Conservation (phyloP, 352 stramenopile species). For the Phytophthora multivora region DNA sequence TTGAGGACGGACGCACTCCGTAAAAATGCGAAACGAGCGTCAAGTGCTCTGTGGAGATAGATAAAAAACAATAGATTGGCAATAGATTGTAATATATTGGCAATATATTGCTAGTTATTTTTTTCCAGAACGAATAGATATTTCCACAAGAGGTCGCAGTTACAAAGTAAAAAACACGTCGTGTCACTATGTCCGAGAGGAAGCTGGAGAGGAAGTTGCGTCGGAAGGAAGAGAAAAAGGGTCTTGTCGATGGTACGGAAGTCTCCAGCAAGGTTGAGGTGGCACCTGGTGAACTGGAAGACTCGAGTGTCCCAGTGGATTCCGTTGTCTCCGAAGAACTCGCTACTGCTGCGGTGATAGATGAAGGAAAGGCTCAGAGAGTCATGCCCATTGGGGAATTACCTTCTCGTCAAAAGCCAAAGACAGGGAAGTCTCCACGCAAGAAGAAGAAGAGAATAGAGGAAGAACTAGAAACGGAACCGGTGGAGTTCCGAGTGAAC, state of each 20-base stretch:
- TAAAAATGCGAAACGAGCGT: slow-evolving; percentile 49
- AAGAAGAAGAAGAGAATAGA: slow-evolving; percentile 37
- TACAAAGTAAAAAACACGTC: background rate
- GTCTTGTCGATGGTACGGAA: slow-evolving; percentile 23
- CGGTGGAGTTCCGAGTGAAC: slow-evolving; percentile 62
- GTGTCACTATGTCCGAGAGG: slow-evolving; percentile 25
- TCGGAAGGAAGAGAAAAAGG: slow-evolving; percentile 37
- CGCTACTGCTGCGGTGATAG: background rate
- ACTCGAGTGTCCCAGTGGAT: slow-evolving; percentile 7
- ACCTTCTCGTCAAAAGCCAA: slow-evolving; percentile 27
- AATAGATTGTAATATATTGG: too few relatives aligned
- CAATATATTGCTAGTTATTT: too few relatives aligned
- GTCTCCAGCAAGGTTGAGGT: slow-evolving; percentile 25
- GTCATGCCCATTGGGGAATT: slow-evolving; percentile 32
- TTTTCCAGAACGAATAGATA: background rate
- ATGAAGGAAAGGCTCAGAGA: slow-evolving; percentile 21
- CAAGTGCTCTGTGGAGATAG: slow-evolving; percentile 41
- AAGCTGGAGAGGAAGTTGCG: slow-evolving; percentile 35
- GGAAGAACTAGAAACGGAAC: slow-evolving; percentile 24
- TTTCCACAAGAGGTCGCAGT: background rate
- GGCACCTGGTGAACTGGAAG: slow-evolving; percentile 17
- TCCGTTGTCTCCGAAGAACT: background rate
- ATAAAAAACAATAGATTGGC: too few relatives aligned
- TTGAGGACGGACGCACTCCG: slow-evolving; percentile 47
- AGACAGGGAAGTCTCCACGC: slow-evolving; percentile 21